Conservation (phyloP, 2,329 filamentous ascomycete genomes). For the Calonectria pauciramosa region DNA sequence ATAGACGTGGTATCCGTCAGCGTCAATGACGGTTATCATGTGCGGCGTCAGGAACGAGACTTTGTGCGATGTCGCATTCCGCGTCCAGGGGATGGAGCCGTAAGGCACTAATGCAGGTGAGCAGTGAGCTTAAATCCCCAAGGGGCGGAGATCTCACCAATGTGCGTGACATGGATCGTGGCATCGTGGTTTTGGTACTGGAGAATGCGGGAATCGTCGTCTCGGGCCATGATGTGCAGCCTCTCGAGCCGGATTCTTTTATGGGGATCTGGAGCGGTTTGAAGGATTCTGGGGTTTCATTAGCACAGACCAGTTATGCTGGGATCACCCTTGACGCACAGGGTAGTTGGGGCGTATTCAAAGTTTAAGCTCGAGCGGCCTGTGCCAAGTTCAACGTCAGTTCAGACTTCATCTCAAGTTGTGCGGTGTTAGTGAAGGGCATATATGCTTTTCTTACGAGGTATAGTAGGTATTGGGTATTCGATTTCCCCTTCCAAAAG, state of each 20-base stretch:
- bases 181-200: slow-evolving; percentile 26
- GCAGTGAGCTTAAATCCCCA: neutral
- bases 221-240: slow-evolving; percentile 29
- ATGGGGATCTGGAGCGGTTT: neutral
- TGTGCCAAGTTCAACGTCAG: neutral
- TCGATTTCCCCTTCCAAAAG: neutral
- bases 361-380: neutral
- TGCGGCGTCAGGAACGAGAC: slow-evolving; percentile 14
- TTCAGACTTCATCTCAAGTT: neutral
- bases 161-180: slow-evolving; percentile 19
- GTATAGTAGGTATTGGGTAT: neutral
- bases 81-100: slow-evolving; percentile 2
- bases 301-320: neutral
- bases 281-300: neutral
- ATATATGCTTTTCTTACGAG: neutral
- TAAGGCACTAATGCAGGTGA: neutral
- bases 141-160: neutral
- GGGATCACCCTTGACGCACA: neutral
- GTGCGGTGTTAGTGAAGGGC: neutral
- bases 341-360: neutral
- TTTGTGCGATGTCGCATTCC: neutral
- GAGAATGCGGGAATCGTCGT: slow-evolving; percentile 25
- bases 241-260: slow-evolving; percentile 4
- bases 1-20: slow-evolving; percentile 12
- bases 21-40: slow-evolving; percentile 5